A percentile compares a stretch with the other conserved stretches of the same genome.
phyloP scores from a whole-genome alignment of 768 basidiomycete genomes.

The Cantharellus anzutake region DNA sequence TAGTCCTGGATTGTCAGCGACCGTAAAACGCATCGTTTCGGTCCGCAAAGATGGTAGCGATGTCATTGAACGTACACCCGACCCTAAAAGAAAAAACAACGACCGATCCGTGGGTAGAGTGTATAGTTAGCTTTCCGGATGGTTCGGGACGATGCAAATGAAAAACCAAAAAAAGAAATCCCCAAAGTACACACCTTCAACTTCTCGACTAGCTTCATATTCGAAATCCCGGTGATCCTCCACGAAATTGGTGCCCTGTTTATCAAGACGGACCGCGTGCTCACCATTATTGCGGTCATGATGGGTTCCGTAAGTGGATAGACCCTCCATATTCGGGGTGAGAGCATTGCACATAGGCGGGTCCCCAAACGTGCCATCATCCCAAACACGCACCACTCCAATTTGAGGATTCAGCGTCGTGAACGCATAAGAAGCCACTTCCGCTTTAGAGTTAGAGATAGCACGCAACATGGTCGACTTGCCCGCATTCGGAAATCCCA shows the following conservation, averaged over 20 bases:
- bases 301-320: constrained; percentile 1
- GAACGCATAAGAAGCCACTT: constrained; percentile 83
- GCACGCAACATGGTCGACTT: constrained; percentile 85
- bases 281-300: neutral
- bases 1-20: constrained; percentile 94
- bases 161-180: no score
- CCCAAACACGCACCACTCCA: constrained; percentile 70
- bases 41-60: constrained; percentile 12
- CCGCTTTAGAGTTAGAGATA: constrained; percentile 66
- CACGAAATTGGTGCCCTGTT: no score
- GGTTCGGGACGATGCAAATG: no score
- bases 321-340: constrained; percentile 4
- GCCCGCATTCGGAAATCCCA: constrained; percentile 90
- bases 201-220: no score
- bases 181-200: no score
- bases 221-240: no score
- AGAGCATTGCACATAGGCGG: constrained; percentile 17
- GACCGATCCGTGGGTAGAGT: no score
- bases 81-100: no score
- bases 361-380: constrained; percentile 53
- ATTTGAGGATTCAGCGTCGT: constrained; percentile 91
- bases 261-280: no score
- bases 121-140: no score
- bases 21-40: constrained; percentile 78
- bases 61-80: neutral